These are phyloP conservation scores for Dinochytrium kinnereticum DNA, from an alignment of 371 early-diverging fungal species.

Conservation along the genomic window DNA sequence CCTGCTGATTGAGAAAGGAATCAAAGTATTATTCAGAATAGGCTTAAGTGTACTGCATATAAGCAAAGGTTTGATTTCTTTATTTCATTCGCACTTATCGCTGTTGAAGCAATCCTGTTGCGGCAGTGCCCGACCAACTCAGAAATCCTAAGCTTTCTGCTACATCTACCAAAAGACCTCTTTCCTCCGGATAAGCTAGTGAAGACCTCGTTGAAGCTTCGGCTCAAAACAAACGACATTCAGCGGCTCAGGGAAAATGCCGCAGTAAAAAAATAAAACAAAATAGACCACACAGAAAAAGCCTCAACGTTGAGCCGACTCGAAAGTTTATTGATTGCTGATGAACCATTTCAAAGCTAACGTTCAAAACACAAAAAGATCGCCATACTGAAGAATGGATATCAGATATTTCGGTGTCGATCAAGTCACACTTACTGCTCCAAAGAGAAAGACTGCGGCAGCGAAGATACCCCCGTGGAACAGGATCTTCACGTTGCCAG, in stretches of 20 bases:
- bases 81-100: neutral
- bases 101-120: constrained; percentile 38
- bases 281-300: too few species aligned
- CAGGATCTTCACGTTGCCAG: too few species aligned
- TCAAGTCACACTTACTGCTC: too few species aligned
- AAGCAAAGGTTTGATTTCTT: constrained; percentile 53
- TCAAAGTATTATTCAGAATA: constrained; percentile 83
- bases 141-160: constrained; percentile 74
- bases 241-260: neutral
- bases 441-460: too few species aligned
- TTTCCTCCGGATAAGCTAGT: constrained; percentile 72
- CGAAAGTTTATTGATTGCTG: too few species aligned
- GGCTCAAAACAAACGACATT: neutral
- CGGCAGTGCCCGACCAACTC: constrained; percentile 78
- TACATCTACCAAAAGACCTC: constrained; percentile 81
- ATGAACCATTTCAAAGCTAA: too few species aligned
- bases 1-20: constrained; percentile 9
- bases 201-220: constrained; percentile 44
- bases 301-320: too few species aligned
- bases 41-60: constrained; percentile 80
- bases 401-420: too few species aligned
- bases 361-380: too few species aligned
- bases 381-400: too few species aligned
- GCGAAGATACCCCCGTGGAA: too few species aligned
- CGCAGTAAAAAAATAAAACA: too few species aligned